A percentile compares a stretch with the other conserved stretches of the same genome.
Conservation (phyloP, 2,329 filamentous ascomycete genomes). For the Colletotrichum horii region DNA sequence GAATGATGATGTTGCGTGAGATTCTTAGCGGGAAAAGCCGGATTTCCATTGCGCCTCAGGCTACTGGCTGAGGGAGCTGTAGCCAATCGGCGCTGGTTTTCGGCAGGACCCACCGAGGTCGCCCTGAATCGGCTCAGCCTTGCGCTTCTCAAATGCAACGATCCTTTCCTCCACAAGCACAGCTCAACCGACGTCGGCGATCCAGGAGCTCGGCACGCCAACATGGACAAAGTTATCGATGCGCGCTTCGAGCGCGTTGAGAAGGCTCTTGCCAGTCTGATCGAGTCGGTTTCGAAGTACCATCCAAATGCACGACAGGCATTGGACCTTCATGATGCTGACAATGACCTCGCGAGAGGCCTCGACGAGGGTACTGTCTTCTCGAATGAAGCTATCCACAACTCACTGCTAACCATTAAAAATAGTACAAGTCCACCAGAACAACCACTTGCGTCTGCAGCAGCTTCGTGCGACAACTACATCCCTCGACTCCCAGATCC, state of each 20-base stretch:
- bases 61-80: slow-evolving; percentile 5
- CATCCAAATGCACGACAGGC: slow-evolving; percentile 74
- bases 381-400: background rate
- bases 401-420: background rate
- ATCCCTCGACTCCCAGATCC: slow-evolving; percentile 74
- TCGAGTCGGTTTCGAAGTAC: slow-evolving; percentile 83
- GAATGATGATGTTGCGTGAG: slow-evolving; percentile 23
- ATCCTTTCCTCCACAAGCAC: background rate
- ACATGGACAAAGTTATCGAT: slow-evolving; percentile 69
- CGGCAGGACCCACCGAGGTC: background rate
- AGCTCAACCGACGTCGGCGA: background rate
- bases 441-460: slow-evolving; percentile 73
- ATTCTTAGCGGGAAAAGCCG: slow-evolving; percentile 24
- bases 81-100: slow-evolving; percentile 9
- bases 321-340: slow-evolving; percentile 72
- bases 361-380: slow-evolving; percentile 65
- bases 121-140: slow-evolving; percentile 13
- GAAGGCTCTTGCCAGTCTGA: slow-evolving; percentile 69
- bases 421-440: slow-evolving; percentile 75
- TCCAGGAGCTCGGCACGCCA: background rate
- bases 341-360: slow-evolving; percentile 69
- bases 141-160: background rate
- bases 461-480: slow-evolving; percentile 70
- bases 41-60: slow-evolving; percentile 22
- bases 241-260: slow-evolving; percentile 70